Conservation (phyloP, 306 rosid genomes). For the barrel medic (Medicago truncatula) region MtrunA17r5.0-ANR NC_053045.1:18627501-18628000, state of each 20-base stretch:
- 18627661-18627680: conserved; percentile 12
- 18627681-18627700: conserved; percentile 33
- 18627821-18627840: conserved; percentile 80
- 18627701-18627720: conserved; percentile 3
- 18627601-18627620: conserved; percentile 18
- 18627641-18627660: conserved; percentile 29
- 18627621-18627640: conserved; percentile 10
- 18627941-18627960: conserved; percentile 75
- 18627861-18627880: conserved; percentile 33
- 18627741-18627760: conserved; percentile 27
- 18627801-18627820: conserved; percentile 90
- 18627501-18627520: neutral
- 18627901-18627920: conserved; percentile 37
- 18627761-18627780: conserved; percentile 73
- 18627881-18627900: conserved; percentile 25
- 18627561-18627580: conserved; percentile 25
- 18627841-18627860: conserved; percentile 75
- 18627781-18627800: conserved; percentile 93
- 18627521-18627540: conserved; percentile 1
- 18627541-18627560: conserved; percentile 15
- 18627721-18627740: conserved; percentile 6
- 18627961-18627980: conserved; percentile 91
- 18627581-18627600: conserved; percentile 23
- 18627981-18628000: conserved; percentile 87
- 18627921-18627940: conserved; percentile 37